Percentiles rank a stretch among this genome's conserved stretches.
These are phyloP conservation scores for Jamesozyma piceae DNA, from an alignment of 805 yeast genomes.

Conservation along the genomic window DNA sequence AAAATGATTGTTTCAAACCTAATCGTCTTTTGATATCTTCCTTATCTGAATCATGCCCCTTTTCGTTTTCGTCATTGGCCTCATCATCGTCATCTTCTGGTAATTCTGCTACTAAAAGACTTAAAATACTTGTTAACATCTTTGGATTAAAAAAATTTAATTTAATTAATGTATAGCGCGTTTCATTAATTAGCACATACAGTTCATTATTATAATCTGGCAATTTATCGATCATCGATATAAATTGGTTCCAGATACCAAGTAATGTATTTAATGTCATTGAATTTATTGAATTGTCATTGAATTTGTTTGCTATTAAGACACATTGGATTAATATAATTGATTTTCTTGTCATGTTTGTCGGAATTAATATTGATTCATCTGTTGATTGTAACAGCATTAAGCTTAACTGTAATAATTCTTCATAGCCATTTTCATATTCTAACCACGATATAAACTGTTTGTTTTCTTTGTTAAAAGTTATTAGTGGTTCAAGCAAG, in stretches of 20 bases:
- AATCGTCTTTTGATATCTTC: background rate
- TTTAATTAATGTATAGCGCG: constrained; percentile 14
- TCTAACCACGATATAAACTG: constrained; percentile 18
- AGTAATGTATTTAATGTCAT: constrained; percentile 3
- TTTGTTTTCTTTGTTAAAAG: constrained; percentile 4
- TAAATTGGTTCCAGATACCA: constrained; percentile 16
- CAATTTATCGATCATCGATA: constrained; percentile 15
- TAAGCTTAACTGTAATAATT: constrained; percentile 12
- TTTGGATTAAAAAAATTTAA: constrained; percentile 11
- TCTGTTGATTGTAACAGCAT: constrained; percentile 21
- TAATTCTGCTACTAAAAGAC: constrained; percentile 10
- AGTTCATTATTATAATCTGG: constrained; percentile 19
- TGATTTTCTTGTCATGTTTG: constrained; percentile 21
- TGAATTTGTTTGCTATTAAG: constrained; percentile 5
- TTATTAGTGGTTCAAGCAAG: constrained; percentile 15
- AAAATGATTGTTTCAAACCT: constrained; percentile 2
- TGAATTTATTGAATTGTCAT: constrained; percentile 5
- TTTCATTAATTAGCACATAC: constrained; percentile 18
- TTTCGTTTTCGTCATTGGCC: background rate
- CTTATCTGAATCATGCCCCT: background rate
- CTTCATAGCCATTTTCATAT: constrained; percentile 16
- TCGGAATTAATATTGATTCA: constrained; percentile 20
- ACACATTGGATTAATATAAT: constrained; percentile 19
- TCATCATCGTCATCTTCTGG: constrained; percentile 4
- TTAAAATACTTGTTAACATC: constrained; percentile 13